Conservation (phyloP, 192 early-diverging fungal species). For the Geosiphon pyriformis region DNA sequence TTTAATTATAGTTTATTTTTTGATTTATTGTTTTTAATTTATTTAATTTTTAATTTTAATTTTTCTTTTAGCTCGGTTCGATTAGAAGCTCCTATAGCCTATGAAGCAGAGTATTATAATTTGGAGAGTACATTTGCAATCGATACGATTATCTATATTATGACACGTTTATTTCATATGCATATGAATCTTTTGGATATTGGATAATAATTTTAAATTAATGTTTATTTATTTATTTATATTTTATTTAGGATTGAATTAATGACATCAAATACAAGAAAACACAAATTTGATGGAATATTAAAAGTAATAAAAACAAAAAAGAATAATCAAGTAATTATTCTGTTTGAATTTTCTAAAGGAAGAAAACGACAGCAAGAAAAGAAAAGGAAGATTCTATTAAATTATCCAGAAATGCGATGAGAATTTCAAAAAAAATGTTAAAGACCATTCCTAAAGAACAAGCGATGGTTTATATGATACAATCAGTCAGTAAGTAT, state of each 20-base stretch:
- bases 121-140: slow-evolving; percentile 5
- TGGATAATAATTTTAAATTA: slow-evolving; percentile 16
- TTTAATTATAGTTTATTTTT: too few relatives aligned
- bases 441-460: slow-evolving; percentile 1
- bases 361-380: background rate
- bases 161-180: slow-evolving; percentile 14
- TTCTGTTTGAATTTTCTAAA: slow-evolving; percentile 3
- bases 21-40: too few relatives aligned
- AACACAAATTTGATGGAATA: slow-evolving; percentile 16
- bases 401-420: slow-evolving; percentile 12
- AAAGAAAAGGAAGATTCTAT: background rate
- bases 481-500: slow-evolving; percentile 14
- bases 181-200: slow-evolving; percentile 14
- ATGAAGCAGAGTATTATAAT: slow-evolving; percentile 5
- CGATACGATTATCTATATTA: slow-evolving; percentile 21
- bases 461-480: background rate
- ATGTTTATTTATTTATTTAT: slow-evolving; percentile 1
- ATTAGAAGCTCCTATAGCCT: slow-evolving; percentile 22
- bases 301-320: slow-evolving; percentile 13
- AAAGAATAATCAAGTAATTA: slow-evolving; percentile 6
- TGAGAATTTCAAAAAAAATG: slow-evolving; percentile 3
- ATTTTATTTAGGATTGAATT: slow-evolving; percentile 10
- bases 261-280: background rate
- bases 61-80: slow-evolving; percentile 2
- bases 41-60: too few relatives aligned